phyloP scores from a whole-genome alignment of 768 basidiomycete genomes.

The Lactarius quietus region DNA sequence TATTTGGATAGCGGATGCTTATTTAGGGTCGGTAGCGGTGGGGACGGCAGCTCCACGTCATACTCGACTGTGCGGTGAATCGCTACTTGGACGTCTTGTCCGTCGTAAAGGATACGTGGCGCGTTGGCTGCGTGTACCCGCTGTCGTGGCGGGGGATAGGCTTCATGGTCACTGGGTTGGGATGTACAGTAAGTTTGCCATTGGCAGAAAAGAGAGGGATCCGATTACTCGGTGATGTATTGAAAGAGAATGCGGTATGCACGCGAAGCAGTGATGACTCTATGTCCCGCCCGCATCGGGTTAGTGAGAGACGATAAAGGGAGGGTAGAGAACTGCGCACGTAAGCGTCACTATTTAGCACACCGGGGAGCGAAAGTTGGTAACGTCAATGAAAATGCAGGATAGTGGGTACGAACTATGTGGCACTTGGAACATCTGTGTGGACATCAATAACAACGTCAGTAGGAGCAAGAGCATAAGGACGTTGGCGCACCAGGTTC shows the following conservation, averaged over 20 bases:
- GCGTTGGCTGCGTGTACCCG: background rate
- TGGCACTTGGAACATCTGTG: constrained; percentile 20
- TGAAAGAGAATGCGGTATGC: constrained; percentile 19
- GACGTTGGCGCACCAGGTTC: constrained; percentile 17
- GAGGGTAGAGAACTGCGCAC: background rate
- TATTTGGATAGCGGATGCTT: constrained; percentile 5
- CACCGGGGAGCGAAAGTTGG: background rate
- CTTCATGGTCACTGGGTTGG: background rate
- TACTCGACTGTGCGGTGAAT: constrained; percentile 16
- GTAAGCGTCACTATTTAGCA: constrained; percentile 14
- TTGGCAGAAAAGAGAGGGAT: background rate
- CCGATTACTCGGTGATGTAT: constrained; percentile 11
- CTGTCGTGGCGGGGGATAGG: constrained; percentile 6
- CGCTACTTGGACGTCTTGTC: constrained; percentile 11
- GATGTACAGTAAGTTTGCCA: constrained; percentile 4
- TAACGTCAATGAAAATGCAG: constrained; percentile 7
- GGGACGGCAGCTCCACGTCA: background rate
- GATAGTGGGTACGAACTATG: constrained; percentile 19
- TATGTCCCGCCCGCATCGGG: background rate
- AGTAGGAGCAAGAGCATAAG: background rate
- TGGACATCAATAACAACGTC: background rate
- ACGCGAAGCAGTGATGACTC: constrained; percentile 16
- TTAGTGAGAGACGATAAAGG: background rate
- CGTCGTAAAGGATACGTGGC: background rate
- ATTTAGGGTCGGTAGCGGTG: background rate